A percentile compares a stretch with the other conserved stretches of the same genome.
Conservation (phyloP, 768 basidiomycete genomes). For the Boletus reticulatus region DNA sequence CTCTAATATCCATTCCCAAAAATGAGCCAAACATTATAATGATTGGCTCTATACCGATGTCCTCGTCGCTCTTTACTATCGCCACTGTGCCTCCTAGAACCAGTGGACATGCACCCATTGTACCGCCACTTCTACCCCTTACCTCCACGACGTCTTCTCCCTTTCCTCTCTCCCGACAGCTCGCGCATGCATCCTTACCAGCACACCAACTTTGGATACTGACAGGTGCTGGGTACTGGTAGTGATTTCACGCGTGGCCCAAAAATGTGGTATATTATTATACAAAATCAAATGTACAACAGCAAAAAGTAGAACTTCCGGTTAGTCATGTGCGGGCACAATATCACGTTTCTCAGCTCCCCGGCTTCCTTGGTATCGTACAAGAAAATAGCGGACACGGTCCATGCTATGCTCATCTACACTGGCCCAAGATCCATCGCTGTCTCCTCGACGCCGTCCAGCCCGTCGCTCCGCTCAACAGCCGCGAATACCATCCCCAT, state of each 20-base stretch:
- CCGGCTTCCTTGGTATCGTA: too few species aligned
- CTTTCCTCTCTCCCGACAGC: not conserved
- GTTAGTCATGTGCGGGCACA: too few species aligned
- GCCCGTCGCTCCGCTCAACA: too few species aligned
- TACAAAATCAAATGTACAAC: too few species aligned
- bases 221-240: too few species aligned
- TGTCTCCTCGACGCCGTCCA: not conserved
- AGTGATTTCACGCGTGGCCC: too few species aligned
- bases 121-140: not conserved
- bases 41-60: not conserved
- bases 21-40: not conserved
- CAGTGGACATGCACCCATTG: not conserved
- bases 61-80: not conserved
- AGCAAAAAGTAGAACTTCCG: too few species aligned
- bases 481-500: not conserved
- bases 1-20: not conserved
- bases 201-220: constrained; percentile 7
- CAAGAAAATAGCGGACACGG: too few species aligned
- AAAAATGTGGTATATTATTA: too few species aligned
- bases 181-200: constrained; percentile 8
- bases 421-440: too few species aligned
- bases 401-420: not conserved
- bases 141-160: not conserved
- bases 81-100: not conserved
- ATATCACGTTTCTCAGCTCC: too few species aligned